Percentiles rank a stretch among this genome's conserved stretches.
phyloP scores from a whole-genome alignment of 2,329 filamentous ascomycete genomes.

The Neopestalotiopsis clavispora region DNA sequence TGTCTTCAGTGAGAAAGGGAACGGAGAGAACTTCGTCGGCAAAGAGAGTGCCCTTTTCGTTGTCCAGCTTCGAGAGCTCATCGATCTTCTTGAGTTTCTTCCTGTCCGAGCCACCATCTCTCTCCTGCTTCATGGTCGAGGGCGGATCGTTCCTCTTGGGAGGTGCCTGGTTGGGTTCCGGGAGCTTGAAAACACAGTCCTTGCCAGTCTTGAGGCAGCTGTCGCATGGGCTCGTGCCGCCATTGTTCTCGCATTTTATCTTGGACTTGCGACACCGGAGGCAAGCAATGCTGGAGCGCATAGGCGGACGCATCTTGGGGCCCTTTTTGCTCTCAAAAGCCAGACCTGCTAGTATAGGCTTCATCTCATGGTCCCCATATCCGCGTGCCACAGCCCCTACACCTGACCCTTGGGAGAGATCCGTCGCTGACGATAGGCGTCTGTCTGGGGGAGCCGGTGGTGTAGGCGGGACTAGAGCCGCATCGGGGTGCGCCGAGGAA shows the following conservation, averaged over 20 bases:
- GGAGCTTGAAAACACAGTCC: constrained; percentile 69
- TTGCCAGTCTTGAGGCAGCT: constrained; percentile 74
- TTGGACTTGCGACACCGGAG: constrained; percentile 78
- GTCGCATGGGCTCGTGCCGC: constrained; percentile 73
- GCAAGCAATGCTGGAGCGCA: constrained; percentile 83
- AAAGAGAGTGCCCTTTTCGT: constrained; percentile 40
- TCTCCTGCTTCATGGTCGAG: constrained; percentile 43
- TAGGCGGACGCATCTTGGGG: constrained; percentile 53
- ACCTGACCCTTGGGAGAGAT: constrained; percentile 27
- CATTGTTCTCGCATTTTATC: constrained; percentile 85
- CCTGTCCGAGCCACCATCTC: constrained; percentile 50
- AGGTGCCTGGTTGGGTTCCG: constrained; percentile 50
- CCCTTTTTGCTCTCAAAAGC: constrained; percentile 46
- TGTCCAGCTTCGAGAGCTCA: constrained; percentile 45
- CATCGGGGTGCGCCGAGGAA: constrained; percentile 37
- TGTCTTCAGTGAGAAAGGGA: constrained; percentile 63
- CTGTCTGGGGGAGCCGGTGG: constrained; percentile 30
- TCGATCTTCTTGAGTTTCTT: constrained; percentile 53
- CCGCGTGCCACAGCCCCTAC: constrained; percentile 28
- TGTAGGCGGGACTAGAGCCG: constrained; percentile 32
- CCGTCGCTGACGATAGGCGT: constrained; percentile 31
- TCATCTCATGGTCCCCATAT: constrained; percentile 35
- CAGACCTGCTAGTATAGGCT: constrained; percentile 36
- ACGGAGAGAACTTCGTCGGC: constrained; percentile 67
- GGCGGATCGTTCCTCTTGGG: constrained; percentile 48